Evolutionary conservation across 305 asterid species (phyloP), one percentile per base, ranked within the genome.

Genomic region (Fraxinus sp.): DNA sequence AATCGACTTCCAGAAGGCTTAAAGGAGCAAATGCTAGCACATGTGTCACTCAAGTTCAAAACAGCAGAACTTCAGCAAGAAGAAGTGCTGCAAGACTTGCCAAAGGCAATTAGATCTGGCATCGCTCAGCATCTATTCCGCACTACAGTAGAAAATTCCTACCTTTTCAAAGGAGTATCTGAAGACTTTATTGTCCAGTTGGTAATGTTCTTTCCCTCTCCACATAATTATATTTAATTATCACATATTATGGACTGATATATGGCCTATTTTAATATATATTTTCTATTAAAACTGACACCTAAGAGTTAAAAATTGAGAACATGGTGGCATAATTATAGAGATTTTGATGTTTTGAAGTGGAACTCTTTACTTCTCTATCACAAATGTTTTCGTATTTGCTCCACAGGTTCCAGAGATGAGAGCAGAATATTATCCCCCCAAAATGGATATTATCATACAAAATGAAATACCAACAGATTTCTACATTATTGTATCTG

Each of bases 381-480:
- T 52, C 32, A 8, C 32, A 62, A 24, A 62, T 62, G 71, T 62
- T 62, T 59, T 22, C 66, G 22, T 8, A 62, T 62, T 62, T 3
- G 72, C 22, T 24, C 80, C 77, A 41, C 91, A 95, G 99, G 98
- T 95, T 79, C 91, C 99, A 8, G 98, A 94, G 87, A 91, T 96
- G 93, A 94, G 89, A 87, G 99, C 98, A 79, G 98, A 96, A 86
- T 96, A 92, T 83, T 93, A 88, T 87, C 99, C 99, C 74, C 98
- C 99, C 35, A 94, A 92, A 91, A 95, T 94, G 81, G 99, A 96
- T 79, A 92, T 96, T 6, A 82, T 93, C 84, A 92, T 96, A 84
- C 96, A 94, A 86, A 94, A 93, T 35, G 99, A 96, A 87, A 94
- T 96, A 88, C 89, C 98, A 81, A 96, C 97, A 81, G 99, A 94